A percentile compares a stretch with the other conserved stretches of the same genome.
Conservation (phyloP, 1,139 yeast genomes). For the Debaryomycetaceae sp. region DNA sequence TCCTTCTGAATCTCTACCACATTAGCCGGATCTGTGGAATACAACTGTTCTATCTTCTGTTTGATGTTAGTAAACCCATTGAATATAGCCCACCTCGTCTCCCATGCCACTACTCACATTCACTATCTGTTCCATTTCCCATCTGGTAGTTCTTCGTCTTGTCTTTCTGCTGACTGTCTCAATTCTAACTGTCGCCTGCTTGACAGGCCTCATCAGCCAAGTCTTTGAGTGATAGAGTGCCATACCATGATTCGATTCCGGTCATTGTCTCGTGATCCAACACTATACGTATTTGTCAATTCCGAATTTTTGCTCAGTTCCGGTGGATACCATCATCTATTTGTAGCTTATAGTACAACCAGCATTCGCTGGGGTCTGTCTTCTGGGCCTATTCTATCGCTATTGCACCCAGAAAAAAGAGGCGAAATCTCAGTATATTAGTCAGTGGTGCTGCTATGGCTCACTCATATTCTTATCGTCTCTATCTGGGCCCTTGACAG, state of each 20-base stretch:
- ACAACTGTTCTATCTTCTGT: constrained; percentile 35
- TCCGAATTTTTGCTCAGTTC: not conserved
- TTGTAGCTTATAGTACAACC: not conserved
- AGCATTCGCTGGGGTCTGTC: not conserved
- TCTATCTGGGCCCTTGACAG: not conserved
- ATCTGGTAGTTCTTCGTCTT: not conserved
- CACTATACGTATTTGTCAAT: too few species aligned
- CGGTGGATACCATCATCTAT: not conserved
- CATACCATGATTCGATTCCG: too few species aligned
- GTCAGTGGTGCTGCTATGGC: too few species aligned
- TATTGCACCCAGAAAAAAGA: not conserved
- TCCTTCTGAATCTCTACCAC: constrained; percentile 47
- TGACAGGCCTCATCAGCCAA: too few species aligned
- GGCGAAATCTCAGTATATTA: not conserved
- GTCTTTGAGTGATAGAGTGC: too few species aligned
- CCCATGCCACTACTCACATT: constrained; percentile 12
- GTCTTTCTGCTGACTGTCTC: too few species aligned
- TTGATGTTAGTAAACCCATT: not conserved
- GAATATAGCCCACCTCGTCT: not conserved
- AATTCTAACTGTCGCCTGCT: too few species aligned
- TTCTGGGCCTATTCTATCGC: not conserved
- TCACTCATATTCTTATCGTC: too few species aligned
- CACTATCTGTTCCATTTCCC: constrained; percentile 12
- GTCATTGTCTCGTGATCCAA: too few species aligned
- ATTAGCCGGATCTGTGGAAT: constrained; percentile 39